Base-by-base conservation (phyloP, 257 asterid genomes). In the Vinca minor region DNA sequence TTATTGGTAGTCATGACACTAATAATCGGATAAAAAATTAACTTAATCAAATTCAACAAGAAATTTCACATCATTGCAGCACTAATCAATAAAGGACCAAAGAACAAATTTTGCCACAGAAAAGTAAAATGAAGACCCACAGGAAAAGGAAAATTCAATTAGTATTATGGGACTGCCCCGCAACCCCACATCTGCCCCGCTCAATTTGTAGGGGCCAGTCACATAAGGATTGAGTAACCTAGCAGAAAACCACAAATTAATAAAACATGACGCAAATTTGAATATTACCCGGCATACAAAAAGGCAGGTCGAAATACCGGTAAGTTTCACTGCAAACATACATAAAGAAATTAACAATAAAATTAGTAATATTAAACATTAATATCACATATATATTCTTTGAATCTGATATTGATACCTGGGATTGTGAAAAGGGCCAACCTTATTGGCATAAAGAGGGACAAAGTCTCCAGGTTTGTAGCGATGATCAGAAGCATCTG, bases 281-380 rank as follows among this genome's bases (percentile, higher is more conserved):
- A 58, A 20, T 42, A 29, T 55, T 71, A 87, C 94, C 95, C 75
- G 88, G 84, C 25, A 79, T 74, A 61, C 95, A 87, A 62, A 87
- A 87, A 9, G 95, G 94, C 58, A 85, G 84, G 69, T 87, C 91
- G 67, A 81, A 87, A 76, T 85, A 87, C 8, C 88, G 79, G 73
- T 87, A 87, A 17, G 90, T 83, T 77, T 87, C 93, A 65, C 93
- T 85, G 87, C 28, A 80, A 45, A 49, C 3, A 59, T 39, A 23
- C 42, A 47, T n/a, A 9, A 57, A 17, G 21, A 44, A 44, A 44
- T 14, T 0, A 44, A 44, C 7, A 44, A 2, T 13, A 14, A 15
- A n/a, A 44, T 14, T 1, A 44, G 48, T 44, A 2, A 44, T 15
- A 14, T 15, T 20, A 35, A 61, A 54, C 4, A 9, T 1, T n/a